Evolutionary conservation across 768 basidiomycete species (phyloP), one percentile per base, ranked within the genome.

Genomic region (Calocybe indica): DNA sequence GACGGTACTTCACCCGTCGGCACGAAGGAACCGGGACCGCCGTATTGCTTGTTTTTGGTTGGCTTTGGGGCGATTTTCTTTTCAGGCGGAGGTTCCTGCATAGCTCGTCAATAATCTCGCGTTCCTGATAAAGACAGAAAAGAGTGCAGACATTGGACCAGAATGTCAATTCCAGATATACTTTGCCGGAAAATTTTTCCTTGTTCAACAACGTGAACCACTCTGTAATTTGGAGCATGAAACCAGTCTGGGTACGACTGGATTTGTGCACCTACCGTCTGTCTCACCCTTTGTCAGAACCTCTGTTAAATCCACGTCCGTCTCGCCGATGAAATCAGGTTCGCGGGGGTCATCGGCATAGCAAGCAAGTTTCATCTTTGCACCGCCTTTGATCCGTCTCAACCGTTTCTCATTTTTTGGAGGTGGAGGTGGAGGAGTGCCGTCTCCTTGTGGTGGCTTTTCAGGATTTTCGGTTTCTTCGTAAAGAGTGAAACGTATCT

Each of bases 291-390:
- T 93, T 48, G 91, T 92, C 57, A 98, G 64, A 6, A 86, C 95
- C 58, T 91, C 88, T 3, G 85, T 87, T 35, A 98, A 75, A 65
- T 95, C 88, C 5, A 98, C 88, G 36, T 80, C 76, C 4, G 83
- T 68, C 65, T 99, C 96, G 40, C 96, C 96, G 58, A 99, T 94
- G 54, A 98, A 75, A 58, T 92, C 93, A 39, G 96, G 96, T 59
- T 99, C 96, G 47, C 89, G 82, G 43, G 88, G 75, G 61, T 98
- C 96, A 65, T 98, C 95, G 13, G 96, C 96, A 63, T 85, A 99
- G 64, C 92, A 93, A 32, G 86, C 80, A 39, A 99, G 59, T 55
- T 75, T 79, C 82, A 98, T 85, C 37, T 67, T 73, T 62, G 72
- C 81, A 40, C 86, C 86, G 37, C 88, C 88, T 57, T 82, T 80